Conservation (phyloP, 75 land plant species). For the Pinus tabuliformis region DNA sequence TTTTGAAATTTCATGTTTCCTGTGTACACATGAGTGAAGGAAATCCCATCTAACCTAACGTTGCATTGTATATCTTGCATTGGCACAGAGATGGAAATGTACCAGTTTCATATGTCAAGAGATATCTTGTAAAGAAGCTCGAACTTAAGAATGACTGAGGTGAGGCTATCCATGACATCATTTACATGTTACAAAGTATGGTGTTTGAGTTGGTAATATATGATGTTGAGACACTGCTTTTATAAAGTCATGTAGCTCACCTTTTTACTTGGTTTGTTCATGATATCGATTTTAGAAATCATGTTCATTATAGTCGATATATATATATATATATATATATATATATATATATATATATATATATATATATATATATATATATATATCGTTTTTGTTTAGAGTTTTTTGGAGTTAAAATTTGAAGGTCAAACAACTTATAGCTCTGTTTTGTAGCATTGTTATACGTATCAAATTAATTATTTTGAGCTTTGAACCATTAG, state of each 20-base stretch:
- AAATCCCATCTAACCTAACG: not conserved
- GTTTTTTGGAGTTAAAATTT: no score
- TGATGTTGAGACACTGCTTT: not conserved
- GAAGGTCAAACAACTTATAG: no score
- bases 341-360: no score
- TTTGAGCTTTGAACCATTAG: no score
- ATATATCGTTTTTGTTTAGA: no score
- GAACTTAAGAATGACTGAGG: constrained; percentile 78
- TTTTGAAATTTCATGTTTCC: not conserved
- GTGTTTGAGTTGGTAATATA: not conserved
- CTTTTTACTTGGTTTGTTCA: not conserved
- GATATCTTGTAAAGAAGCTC: constrained; percentile 80
- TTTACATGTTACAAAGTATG: not conserved
- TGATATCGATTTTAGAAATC: no score
- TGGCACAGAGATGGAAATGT: constrained; percentile 73
- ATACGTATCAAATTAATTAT: no score
- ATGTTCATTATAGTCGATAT: no score
- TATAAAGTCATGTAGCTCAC: not conserved
- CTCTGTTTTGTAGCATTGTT: no score
- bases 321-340: no score
- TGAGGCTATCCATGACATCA: constrained; percentile 9
- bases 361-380: no score
- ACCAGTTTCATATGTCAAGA: constrained; percentile 81
- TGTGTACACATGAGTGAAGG: not conserved
- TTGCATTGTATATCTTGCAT: constrained; percentile 1